Conservation (phyloP, 352 stramenopile genomes). For the Pythium apleroticum region DNA sequence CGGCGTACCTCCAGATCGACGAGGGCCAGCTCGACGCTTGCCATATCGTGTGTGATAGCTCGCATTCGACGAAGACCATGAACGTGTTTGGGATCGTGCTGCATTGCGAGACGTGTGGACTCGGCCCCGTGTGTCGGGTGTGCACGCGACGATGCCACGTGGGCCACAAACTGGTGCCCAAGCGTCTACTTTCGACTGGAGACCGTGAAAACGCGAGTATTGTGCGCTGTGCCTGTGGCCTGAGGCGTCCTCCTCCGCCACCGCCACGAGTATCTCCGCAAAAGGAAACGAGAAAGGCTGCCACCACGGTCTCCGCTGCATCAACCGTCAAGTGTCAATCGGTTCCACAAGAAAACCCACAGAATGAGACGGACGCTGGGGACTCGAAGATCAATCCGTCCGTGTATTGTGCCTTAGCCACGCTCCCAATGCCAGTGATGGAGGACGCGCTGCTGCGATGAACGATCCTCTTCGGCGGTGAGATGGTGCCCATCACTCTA, state of each 20-base stretch:
- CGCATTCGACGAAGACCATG: conserved; percentile 25
- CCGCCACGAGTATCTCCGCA: neutral
- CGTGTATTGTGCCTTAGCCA: neutral
- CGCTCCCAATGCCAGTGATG: neutral
- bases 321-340: neutral
- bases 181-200: neutral
- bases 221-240: conserved; percentile 13
- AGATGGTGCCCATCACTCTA: too few relatives aligned
- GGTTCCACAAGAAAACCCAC: neutral
- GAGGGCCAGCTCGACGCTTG: conserved; percentile 19
- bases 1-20: conserved; percentile 14
- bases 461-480: too few relatives aligned
- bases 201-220: neutral
- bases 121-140: conserved; percentile 46
- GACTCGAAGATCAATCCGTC: neutral
- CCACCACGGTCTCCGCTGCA: neutral
- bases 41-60: conserved; percentile 29
- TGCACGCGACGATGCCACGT: conserved; percentile 57
- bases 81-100: conserved; percentile 46
- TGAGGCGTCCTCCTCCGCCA: conserved; percentile 11
- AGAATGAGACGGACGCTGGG: neutral
- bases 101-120: conserved; percentile 43
- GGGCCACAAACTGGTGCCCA: conserved; percentile 29
- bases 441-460: neutral
- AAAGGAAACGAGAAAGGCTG: neutral